Conservation (phyloP, 208 protist genomes). For the Herpetomonas muscarum region DNA sequence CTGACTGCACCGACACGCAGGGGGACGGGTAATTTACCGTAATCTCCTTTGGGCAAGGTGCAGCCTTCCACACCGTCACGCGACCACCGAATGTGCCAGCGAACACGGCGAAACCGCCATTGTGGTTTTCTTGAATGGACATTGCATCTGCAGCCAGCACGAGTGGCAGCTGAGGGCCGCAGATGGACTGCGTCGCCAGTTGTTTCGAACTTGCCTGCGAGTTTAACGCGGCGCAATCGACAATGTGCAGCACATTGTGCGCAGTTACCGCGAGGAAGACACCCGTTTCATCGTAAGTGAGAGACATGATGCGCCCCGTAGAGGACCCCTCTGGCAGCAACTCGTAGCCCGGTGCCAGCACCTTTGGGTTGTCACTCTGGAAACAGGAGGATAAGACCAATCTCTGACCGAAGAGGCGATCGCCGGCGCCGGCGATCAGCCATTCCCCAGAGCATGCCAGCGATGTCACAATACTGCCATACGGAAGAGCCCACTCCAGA, state of each 20-base stretch:
- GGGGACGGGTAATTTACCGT: not conserved
- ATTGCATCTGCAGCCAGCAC: constrained; percentile 43
- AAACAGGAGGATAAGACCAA: no score
- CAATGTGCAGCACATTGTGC: no score
- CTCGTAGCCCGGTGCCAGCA: no score
- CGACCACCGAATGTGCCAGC: constrained; percentile 52
- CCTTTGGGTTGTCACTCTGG: no score
- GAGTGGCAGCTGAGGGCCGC: constrained; percentile 29
- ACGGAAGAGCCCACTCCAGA: constrained; percentile 13
- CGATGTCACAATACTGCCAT: constrained; percentile 24
- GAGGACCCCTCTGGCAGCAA: no score
- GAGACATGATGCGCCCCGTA: no score
- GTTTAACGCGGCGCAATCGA: no score
- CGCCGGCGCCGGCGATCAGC: not conserved
- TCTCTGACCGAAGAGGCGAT: constrained; percentile 3
- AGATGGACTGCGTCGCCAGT: not conserved
- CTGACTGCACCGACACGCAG: constrained; percentile 1
- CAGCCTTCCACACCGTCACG: constrained; percentile 35
- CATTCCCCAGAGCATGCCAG: constrained; percentile 10
- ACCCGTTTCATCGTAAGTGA: no score
- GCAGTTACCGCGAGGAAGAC: no score
- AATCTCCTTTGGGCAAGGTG: not conserved
- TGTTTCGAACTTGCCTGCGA: no score
- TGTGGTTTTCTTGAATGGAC: not conserved
- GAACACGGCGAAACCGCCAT: constrained; percentile 29